Base-by-base conservation (phyloP, 305 asterid genomes). In the Stenogyne calaminthoides region DNA sequence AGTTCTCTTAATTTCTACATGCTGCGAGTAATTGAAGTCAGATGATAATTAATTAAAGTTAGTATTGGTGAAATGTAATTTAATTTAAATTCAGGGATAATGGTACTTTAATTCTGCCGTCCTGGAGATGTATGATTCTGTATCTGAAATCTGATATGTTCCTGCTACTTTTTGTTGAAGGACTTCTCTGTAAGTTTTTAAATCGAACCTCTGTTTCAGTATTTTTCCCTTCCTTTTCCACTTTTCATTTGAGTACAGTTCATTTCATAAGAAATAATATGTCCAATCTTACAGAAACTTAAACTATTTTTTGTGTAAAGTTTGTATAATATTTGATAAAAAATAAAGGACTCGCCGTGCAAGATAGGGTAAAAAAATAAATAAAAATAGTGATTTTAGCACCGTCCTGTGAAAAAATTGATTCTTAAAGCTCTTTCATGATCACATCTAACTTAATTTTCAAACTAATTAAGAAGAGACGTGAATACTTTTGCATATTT, bases 91-190 rank as follows among this genome's bases (percentile, higher is more conserved):
- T 61, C 29, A 67, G 75, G 76, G 60, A 57, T 67, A 76, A 52
- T 25, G 15, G 46, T 20, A 42, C 54, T 29, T 18, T 2, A 32
- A 25, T 25, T 25, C 3, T 25, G 3, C 29, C 3, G 29, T 55
- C 27, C 64, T 22, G 19, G 25, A 15, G 58, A 20, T 9, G 15
- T 42, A 46, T 62, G 61, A 64, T 57, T 67, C 66, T 71, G 65
- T 80, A 68, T 76, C 73, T 67, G 74, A 59, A 77, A 68, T 80
- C 73, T 72, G 75, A 52, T 73, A 77, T 70, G 78, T 76, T 76
- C 68, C 29, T 12, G 47, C 64, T 60, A 71, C 82, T 77, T 74
- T 80, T 80, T 58, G 52, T 69, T 68, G 29, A 46, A 22, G 61
- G 77, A 47, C 75, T 77, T 77, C 74, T 65, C 54, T 4, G 64